Base-by-base conservation (phyloP, 768 basidiomycete genomes). In the Clavulina sp. region DNA sequence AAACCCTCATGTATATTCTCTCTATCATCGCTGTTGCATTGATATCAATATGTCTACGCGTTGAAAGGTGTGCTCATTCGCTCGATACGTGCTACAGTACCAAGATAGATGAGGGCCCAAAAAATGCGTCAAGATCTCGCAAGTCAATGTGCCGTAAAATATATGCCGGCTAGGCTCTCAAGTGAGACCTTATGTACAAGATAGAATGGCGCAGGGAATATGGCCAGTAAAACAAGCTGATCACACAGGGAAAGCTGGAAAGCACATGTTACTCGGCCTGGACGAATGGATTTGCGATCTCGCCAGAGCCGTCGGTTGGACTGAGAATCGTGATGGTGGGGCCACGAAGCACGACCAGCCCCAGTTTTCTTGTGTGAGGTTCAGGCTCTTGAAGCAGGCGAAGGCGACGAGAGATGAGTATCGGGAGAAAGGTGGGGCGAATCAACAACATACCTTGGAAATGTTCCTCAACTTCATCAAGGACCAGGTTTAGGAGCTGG, bases 301-400 rank as follows among this genome's bases (percentile, higher is more conserved):
- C 88, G 64, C 92, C 89, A 52, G 78, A 89, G 52, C 93, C 93
- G 58, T 97, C 93, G 9, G 91, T 84, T 2, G 93, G 93, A 61
- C 86, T 91, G 54, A 97, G 72, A 4, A 97, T 74, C 0, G 88
- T 92, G 61, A 97, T 82, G 53, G 92, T 93, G 0, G 93, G 92
- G 7, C 93, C 93, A 41, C 93, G 75, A 21, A 95, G 76, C 36
- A 97, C 93, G 3, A 80, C 84, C 7, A 97, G 69, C 13, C 93
- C 93, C 3, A 97, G 58, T 32, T 55, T 51, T 29, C 69, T 60
- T 4, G 60, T 57, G 24, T 62, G 46, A 29, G 54, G 41, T 21
- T 29, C 23, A 21, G 34, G 18, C 24, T 29, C 24, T 48, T 18
- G 51, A 49, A 59, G 50, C 18, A 26, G 23, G 43, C 9, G 9